Percentiles rank a stretch among this genome's conserved stretches.
Evolutionary conservation across 2,329 filamentous ascomycete species (phyloP).

Genomic region (Eurotiales sp.): DNA sequence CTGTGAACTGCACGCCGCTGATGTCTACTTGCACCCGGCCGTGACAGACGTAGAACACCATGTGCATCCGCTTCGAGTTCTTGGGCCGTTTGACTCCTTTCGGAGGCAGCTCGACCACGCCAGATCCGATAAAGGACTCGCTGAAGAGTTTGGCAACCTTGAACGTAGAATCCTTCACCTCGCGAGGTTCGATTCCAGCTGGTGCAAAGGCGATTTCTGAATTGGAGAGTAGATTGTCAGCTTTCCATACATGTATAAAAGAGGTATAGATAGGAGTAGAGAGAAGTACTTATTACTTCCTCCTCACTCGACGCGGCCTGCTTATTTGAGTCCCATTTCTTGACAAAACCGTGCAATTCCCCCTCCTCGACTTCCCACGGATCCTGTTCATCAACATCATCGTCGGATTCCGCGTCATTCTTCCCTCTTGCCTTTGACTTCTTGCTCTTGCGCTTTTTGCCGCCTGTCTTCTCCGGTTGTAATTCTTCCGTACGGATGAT

Average conservation of each 20-base stretch:
- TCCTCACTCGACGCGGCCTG: slow-evolving; percentile 37
- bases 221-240: slow-evolving; percentile 19
- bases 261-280: neutral
- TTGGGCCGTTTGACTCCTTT: slow-evolving; percentile 82
- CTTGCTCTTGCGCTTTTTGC: slow-evolving; percentile 32
- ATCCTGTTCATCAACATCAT: slow-evolving; percentile 37
- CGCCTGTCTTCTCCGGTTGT: slow-evolving; percentile 38
- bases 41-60: slow-evolving; percentile 87
- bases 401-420: slow-evolving; percentile 36
- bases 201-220: slow-evolving; percentile 61
- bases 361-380: slow-evolving; percentile 44
- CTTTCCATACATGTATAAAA: slow-evolving; percentile 9
- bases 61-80: slow-evolving; percentile 93
- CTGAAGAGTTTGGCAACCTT: slow-evolving; percentile 84
- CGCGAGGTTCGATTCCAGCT: slow-evolving; percentile 54
- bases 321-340: slow-evolving; percentile 40
- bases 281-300: slow-evolving; percentile 37
- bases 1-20: slow-evolving; percentile 61
- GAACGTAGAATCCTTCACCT: slow-evolving; percentile 67
- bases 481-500: slow-evolving; percentile 71
- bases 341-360: slow-evolving; percentile 41
- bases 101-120: slow-evolving; percentile 82
- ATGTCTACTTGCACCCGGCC: slow-evolving; percentile 77
- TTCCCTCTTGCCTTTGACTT: slow-evolving; percentile 33
- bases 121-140: slow-evolving; percentile 80